Evolutionary conservation across 495 filamentous ascomycete genomes (phyloP), one percentile per base, ranked within the genome.

Genomic region (Cercophora scortea): DNA sequence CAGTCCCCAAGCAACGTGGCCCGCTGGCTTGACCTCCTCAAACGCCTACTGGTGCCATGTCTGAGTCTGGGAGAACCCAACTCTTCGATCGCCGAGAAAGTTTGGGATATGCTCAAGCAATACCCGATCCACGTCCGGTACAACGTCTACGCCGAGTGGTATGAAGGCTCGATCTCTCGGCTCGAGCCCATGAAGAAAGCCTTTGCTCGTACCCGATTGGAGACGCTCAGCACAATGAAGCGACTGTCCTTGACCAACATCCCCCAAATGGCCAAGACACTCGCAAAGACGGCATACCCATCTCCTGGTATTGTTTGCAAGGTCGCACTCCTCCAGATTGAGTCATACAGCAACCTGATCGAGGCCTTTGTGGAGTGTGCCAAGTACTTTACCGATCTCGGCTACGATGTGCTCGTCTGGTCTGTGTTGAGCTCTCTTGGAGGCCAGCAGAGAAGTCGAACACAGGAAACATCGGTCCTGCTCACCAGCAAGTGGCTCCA

Each of bases 91-190:
- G 89, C 89, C 45, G 86, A 88, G 49, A 90, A 92, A 49, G 78
- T 96, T 2, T 97, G 86, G 68, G 79, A 83, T 11, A 77, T 99
- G 6, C 75, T 96, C 51, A 86, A 84, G 52, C 71, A 78, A 55
- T 96, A 88, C 60, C 81, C 90, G 4, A 81, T 83, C n/a, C 69
- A 79, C 2, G 79, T 80, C 3, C 80, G 94, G 51, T 99, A 92
- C 71, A 82, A 79, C 42, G 86, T 99, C 60, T 99, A 99, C 62
- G 81, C 89, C 1, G 90, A 96, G 62, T 96, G 92, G 89, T 89
- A 86, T 59, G 83, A 77, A 47, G 88, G 90, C 13, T 76, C 80
- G 41, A 89, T 79, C 1, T 91, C 87, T 10, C 81, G 87, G 25
- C 65, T 86, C 15, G 85, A 88, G 9, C 87, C 89, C 46, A 86